Evolutionary conservation across 192 early-diverging fungal genomes (phyloP), one percentile per base, ranked within the genome.

Genomic region (Lobosporangium transversale): DNA sequence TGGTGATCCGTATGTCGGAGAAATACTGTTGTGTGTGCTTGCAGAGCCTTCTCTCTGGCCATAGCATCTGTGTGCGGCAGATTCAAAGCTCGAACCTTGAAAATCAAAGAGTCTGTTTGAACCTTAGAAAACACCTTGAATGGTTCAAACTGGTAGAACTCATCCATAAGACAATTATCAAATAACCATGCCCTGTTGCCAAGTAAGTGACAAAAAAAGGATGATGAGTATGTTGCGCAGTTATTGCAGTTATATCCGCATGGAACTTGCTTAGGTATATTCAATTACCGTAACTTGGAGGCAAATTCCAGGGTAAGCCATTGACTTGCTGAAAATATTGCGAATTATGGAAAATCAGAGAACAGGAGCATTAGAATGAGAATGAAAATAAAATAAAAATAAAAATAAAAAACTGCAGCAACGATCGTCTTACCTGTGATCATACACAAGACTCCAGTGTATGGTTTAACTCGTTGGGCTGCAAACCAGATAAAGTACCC

Each of bases 71-170:
- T 7, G 2, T 20, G n/a, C 12, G 48, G 5, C 7, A 23, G 12
- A 1, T 29, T 48, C 21, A 51, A 31, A 1, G 82, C 62, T 26
- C 87, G 79, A 2, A 88, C 40, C 44, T 78, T 79, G 60, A 88
- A 88, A 21, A 88, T 82, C 17, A 88, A 66, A 10, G 87, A 88
- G 24, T 88, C 87, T 0, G 87, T 88, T 47, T 88, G 87, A 21
- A 86, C 80, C 52, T 85, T 85, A n/a, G 81, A 76, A 82, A 85
- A 88, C 5, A 88, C 81, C 48, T 88, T 88, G 53, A 80, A 88
- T 4, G 85, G 85, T 31, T 86, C 85, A 58, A 88, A 88, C 55
- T 86, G 83, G 33, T 81, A 86, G 31, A 86, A 78, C 35, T 85
- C 81, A 20, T 84, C 76, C 23, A 88, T 44, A 33, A 81, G 45